A percentile compares a stretch with the other conserved stretches of the same genome.
Evolutionary conservation across 2,329 filamentous ascomycete species (phyloP).

Genomic region (Parafenestella ontariensis): DNA sequence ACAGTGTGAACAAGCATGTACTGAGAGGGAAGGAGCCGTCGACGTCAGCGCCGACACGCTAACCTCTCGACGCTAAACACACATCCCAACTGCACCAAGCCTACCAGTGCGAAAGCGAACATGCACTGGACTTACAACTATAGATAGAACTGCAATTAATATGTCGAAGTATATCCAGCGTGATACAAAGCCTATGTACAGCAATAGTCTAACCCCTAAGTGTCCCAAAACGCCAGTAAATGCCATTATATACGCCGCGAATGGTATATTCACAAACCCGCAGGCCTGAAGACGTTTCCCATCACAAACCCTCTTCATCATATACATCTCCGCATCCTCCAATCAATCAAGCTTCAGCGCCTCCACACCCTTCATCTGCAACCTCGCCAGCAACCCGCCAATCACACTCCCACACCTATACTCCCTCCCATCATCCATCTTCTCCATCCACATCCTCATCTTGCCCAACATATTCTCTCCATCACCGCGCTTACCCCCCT

Average conservation of each 20-base stretch:
- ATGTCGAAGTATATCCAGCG: too few species aligned
- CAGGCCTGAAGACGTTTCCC: too few species aligned
- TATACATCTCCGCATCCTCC: background rate
- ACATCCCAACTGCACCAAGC: too few species aligned
- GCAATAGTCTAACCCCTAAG: background rate
- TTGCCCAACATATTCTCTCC: constrained; percentile 27
- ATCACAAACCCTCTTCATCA: background rate
- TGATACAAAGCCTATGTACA: background rate
- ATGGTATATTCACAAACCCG: background rate
- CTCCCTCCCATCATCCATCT: constrained; percentile 27
- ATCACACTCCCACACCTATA: constrained; percentile 23
- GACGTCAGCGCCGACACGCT: too few species aligned
- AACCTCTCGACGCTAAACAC: too few species aligned
- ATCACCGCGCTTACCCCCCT: constrained; percentile 30
- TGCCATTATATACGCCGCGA: background rate
- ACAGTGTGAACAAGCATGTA: too few species aligned
- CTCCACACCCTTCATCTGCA: constrained; percentile 34
- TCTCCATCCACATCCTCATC: constrained; percentile 31
- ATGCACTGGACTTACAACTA: too few species aligned
- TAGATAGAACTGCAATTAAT: too few species aligned
- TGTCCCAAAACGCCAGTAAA: background rate
- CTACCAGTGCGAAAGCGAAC: too few species aligned
- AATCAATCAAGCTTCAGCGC: constrained; percentile 15
- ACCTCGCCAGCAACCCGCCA: constrained; percentile 29
- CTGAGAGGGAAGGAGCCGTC: too few species aligned